Evolutionary conservation across 306 rosid genomes (phyloP).

Genomic region (Senna tora): DNA sequence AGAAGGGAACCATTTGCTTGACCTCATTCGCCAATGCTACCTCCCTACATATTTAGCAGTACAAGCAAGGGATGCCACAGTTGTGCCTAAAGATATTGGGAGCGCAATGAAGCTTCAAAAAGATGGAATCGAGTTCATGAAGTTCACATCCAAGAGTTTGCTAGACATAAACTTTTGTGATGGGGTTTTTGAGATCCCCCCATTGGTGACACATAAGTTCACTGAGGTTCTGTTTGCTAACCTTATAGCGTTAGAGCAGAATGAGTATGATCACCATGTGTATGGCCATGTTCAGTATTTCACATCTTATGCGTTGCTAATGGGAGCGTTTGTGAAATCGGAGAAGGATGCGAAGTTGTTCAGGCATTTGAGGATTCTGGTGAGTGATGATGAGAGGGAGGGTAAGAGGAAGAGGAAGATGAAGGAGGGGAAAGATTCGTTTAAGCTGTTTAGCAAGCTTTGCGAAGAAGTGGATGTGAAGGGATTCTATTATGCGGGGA

Average conservation of each 20-base stretch:
- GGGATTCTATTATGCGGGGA: slow-evolving; percentile 47
- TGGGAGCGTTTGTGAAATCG: slow-evolving; percentile 39
- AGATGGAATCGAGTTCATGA: slow-evolving; percentile 51
- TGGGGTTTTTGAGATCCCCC: slow-evolving; percentile 57
- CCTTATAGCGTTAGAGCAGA: slow-evolving; percentile 57
- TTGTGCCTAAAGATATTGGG: slow-evolving; percentile 10
- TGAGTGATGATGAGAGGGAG: not conserved
- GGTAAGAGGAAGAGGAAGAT: not conserved
- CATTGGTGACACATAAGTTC: slow-evolving; percentile 27
- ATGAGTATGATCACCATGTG: not conserved
- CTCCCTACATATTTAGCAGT: slow-evolving; percentile 42
- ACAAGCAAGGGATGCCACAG: not conserved
- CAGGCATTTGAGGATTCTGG: slow-evolving; percentile 35
- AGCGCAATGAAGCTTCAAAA: slow-evolving; percentile 39
- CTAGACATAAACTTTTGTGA: slow-evolving; percentile 50
- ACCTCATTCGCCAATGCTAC: slow-evolving; percentile 52
- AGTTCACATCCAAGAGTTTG: slow-evolving; percentile 38
- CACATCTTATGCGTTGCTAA: slow-evolving; percentile 53
- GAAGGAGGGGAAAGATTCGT: slow-evolving; percentile 25
- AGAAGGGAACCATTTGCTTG: slow-evolving; percentile 65
- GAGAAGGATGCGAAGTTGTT: slow-evolving; percentile 49
- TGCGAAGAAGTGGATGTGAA: slow-evolving; percentile 1
- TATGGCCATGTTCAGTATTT: slow-evolving; percentile 40
- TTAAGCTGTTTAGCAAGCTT: slow-evolving; percentile 38
- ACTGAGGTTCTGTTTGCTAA: slow-evolving; percentile 48